These are phyloP conservation scores for Fusarium setosum DNA, from an alignment of 2,329 filamentous ascomycete species.

Conservation along the genomic window DNA sequence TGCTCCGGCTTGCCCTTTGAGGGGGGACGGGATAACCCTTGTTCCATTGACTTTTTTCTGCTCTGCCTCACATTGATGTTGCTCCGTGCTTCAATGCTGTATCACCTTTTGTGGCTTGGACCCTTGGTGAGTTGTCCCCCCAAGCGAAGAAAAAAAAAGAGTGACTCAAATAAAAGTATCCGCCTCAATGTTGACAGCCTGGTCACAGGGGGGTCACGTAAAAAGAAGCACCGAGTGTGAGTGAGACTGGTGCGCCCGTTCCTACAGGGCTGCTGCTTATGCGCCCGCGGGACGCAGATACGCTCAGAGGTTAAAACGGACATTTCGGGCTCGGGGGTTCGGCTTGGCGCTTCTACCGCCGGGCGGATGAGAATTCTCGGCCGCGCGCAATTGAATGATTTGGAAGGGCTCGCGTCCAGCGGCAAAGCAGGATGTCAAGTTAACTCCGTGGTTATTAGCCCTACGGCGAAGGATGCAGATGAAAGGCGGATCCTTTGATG, in stretches of 20 bases:
- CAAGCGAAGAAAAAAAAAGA: no score
- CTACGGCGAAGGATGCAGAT: not conserved
- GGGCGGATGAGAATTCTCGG: not conserved
- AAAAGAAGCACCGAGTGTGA: constrained; percentile 4
- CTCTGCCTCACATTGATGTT: constrained; percentile 18
- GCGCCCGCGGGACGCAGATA: not conserved
- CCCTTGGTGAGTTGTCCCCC: constrained; percentile 34
- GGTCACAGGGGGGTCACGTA: constrained; percentile 12
- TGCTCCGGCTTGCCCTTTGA: constrained; percentile 10
- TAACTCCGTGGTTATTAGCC: no score
- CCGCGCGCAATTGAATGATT: constrained; percentile 5
- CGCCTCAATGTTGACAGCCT: constrained; percentile 11
- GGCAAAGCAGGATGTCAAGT: constrained; percentile 11
- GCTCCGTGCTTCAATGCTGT: not conserved
- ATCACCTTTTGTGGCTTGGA: constrained; percentile 25
- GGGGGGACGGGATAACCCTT: constrained; percentile 28
- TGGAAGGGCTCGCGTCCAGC: constrained; percentile 16
- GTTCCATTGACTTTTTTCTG: constrained; percentile 13
- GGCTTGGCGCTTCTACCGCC: constrained; percentile 12
- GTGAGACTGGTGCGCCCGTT: constrained; percentile 22
- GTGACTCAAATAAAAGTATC: constrained; percentile 25
- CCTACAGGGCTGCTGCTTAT: constrained; percentile 21
- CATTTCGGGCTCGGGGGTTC: constrained; percentile 21
- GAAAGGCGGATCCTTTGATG: constrained; percentile 23
- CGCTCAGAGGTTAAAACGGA: not conserved